Conservation (phyloP, 2,329 filamentous ascomycete genomes). For the Zymoseptoria pseudotritici region DNA sequence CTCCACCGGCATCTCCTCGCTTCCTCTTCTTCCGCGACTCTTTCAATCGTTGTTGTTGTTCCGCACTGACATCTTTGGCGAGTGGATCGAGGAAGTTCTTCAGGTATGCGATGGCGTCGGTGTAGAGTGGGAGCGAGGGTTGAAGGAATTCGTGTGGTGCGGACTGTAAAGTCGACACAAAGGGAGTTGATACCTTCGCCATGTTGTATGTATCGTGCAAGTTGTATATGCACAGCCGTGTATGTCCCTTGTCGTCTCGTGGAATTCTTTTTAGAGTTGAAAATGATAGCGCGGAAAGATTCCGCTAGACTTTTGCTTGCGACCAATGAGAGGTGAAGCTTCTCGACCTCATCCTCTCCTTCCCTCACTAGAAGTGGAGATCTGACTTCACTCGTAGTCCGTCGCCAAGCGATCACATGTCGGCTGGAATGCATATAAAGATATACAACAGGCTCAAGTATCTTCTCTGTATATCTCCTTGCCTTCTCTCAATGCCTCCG, state of each 20-base stretch:
- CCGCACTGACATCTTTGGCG: constrained; percentile 63
- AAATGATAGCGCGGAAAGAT: too few relatives aligned
- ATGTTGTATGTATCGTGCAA: constrained; percentile 3
- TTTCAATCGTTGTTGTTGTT: constrained; percentile 62
- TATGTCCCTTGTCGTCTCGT: not conserved
- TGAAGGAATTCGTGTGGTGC: constrained; percentile 67
- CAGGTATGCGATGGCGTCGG: constrained; percentile 64
- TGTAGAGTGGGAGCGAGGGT: constrained; percentile 59
- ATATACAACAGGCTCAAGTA: not conserved
- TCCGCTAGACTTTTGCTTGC: not conserved
- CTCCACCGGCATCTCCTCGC: constrained; percentile 46
- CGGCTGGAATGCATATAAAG: not conserved
- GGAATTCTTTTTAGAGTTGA: too few relatives aligned
- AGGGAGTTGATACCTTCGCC: constrained; percentile 11
- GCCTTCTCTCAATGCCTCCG: not conserved
- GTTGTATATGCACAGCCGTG: not conserved
- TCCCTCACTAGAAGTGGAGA: not conserved
- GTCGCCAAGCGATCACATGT: not conserved
- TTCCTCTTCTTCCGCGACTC: constrained; percentile 70
- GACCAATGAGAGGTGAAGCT: not conserved
- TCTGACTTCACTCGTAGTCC: not conserved
- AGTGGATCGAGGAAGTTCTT: constrained; percentile 75
- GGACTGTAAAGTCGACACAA: constrained; percentile 16
- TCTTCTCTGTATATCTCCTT: not conserved
- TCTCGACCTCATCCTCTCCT: not conserved